Conservation (phyloP, 2,329 filamentous ascomycete genomes). For the Monascus ruber region DNA sequence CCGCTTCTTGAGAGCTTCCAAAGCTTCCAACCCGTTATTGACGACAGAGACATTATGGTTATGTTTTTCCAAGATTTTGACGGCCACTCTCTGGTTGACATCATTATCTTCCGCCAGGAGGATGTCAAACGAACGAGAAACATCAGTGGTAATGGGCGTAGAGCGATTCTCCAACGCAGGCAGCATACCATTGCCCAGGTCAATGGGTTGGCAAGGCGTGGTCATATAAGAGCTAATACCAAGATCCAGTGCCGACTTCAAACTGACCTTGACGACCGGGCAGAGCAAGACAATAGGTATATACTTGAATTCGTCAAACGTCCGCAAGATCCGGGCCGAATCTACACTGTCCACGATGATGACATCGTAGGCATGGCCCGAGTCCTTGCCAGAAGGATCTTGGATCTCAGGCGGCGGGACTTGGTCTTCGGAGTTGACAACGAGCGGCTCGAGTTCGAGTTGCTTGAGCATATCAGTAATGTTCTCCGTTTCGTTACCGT, state of each 20-base stretch:
- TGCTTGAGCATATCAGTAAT: slow-evolving; percentile 67
- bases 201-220: slow-evolving; percentile 84
- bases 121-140: slow-evolving; percentile 91
- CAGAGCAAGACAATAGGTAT: slow-evolving; percentile 89
- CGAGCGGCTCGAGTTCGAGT: slow-evolving; percentile 68
- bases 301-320: slow-evolving; percentile 93
- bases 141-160: slow-evolving; percentile 81
- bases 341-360: slow-evolving; percentile 92
- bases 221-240: slow-evolving; percentile 99
- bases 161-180: slow-evolving; percentile 88
- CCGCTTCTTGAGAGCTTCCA: slow-evolving; percentile 82
- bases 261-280: slow-evolving; percentile 75
- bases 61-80: slow-evolving; percentile 96
- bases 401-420: slow-evolving; percentile 46
- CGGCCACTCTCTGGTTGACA: slow-evolving; percentile 89
- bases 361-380: slow-evolving; percentile 68
- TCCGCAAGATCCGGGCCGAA: slow-evolving; percentile 72
- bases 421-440: slow-evolving; percentile 67
- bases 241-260: slow-evolving; percentile 87
- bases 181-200: slow-evolving; percentile 91
- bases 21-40: slow-evolving; percentile 85
- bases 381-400: slow-evolving; percentile 37
- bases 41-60: slow-evolving; percentile 63
- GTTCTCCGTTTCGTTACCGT: slow-evolving; percentile 51
- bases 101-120: slow-evolving; percentile 93